Evolutionary conservation across 495 filamentous ascomycete genomes (phyloP).

Genomic region (Xylaria castorea): DNA sequence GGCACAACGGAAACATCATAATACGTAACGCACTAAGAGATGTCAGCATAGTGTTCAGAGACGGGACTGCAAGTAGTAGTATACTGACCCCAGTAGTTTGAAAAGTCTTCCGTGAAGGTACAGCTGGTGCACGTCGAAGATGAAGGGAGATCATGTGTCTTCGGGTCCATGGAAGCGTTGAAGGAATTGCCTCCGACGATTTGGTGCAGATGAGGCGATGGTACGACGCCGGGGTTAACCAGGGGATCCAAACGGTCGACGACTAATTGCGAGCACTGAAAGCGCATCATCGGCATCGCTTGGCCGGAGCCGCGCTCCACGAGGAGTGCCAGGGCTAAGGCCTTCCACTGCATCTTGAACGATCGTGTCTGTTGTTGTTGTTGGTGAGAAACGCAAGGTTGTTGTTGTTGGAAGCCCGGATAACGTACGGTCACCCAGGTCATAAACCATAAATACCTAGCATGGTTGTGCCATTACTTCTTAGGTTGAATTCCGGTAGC

Average conservation of each 20-base stretch:
- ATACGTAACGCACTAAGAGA: neutral
- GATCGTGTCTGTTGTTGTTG: conserved; percentile 31
- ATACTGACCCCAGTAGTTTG: conserved; percentile 48
- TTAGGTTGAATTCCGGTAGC: neutral
- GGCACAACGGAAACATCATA: neutral
- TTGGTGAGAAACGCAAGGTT: conserved; percentile 30
- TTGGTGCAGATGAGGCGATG: conserved; percentile 50
- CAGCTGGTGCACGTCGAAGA: conserved; percentile 45
- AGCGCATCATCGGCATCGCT: conserved; percentile 43
- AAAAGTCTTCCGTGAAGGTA: conserved; percentile 46
- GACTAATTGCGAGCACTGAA: conserved; percentile 51
- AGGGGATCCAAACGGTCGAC: conserved; percentile 71
- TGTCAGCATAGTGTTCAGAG: neutral
- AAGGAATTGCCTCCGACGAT: conserved; percentile 51
- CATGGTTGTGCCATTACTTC: conserved; percentile 9
- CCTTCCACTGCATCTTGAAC: conserved; percentile 48
- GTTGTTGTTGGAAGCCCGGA: conserved; percentile 24
- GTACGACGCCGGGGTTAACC: conserved; percentile 60
- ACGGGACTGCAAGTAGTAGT: neutral
- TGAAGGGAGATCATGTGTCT: conserved; percentile 36
- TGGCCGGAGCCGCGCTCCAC: conserved; percentile 42
- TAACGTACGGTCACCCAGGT: conserved; percentile 25
- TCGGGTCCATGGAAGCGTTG: conserved; percentile 43
- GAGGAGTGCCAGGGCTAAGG: conserved; percentile 44
- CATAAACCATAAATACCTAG: conserved; percentile 34